These are phyloP conservation scores for Fonsecaea erecta DNA, from an alignment of 2,329 filamentous ascomycete species.

Conservation along the genomic window DNA sequence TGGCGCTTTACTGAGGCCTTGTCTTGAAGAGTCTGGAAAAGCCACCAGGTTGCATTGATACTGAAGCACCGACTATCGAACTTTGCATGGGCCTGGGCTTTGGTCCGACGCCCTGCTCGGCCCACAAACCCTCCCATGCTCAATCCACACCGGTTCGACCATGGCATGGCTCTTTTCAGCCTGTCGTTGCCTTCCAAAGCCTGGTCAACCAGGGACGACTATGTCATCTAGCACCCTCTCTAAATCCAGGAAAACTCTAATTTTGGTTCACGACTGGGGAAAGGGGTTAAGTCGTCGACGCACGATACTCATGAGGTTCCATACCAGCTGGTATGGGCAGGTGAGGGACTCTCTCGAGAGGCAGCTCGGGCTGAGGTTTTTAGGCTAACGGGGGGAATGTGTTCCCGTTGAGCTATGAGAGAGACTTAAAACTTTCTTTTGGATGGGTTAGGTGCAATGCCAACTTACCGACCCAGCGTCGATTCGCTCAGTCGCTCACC, in stretches of 20 bases:
- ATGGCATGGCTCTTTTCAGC: not conserved
- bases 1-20: not conserved
- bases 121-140: not conserved
- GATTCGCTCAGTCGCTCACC: not conserved
- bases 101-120: not conserved
- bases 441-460: constrained; percentile 2
- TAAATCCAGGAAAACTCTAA: not conserved
- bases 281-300: not conserved
- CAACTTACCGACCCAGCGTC: not conserved
- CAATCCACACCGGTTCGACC: not conserved
- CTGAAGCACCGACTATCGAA: not conserved
- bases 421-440: constrained; percentile 2
- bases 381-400: constrained; percentile 21
- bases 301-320: not conserved
- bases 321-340: not conserved
- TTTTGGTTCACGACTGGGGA: not conserved
- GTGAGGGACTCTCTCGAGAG: not conserved
- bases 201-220: not conserved
- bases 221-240: not conserved
- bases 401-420: constrained; percentile 13
- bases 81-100: constrained; percentile 1
- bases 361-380: constrained; percentile 2
- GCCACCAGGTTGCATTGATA: not conserved
- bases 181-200: not conserved
- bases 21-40: not conserved